Conservation (phyloP, 805 yeast species). For the Yamadazyma tumulicola region DNA sequence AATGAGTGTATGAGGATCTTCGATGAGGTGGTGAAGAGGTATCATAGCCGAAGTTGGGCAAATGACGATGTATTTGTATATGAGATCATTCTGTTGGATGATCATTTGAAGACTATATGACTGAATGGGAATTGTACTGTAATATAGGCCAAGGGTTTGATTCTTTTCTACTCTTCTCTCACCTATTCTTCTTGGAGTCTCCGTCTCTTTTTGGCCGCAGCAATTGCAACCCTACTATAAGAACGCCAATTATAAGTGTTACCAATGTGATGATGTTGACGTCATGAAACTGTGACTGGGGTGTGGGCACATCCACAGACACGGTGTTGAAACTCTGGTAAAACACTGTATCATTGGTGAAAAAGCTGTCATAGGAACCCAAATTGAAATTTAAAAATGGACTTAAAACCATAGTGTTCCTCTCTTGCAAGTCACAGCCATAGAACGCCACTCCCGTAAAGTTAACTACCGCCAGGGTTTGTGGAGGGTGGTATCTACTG, state of each 20-base stretch:
- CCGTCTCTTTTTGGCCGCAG: conserved; percentile 3
- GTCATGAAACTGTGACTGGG: conserved; percentile 10
- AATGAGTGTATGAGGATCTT: conserved; percentile 6
- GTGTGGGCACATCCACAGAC: conserved; percentile 9
- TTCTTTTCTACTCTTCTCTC: too few relatives aligned
- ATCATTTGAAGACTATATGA: conserved; percentile 7
- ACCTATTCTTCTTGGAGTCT: conserved; percentile 2
- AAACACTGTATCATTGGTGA: conserved; percentile 39
- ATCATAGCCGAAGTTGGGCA: neutral
- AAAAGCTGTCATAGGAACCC: conserved; percentile 32
- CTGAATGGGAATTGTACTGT: too few relatives aligned
- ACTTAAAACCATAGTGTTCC: conserved; percentile 24
- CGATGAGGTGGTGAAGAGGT: conserved; percentile 8
- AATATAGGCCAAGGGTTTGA: too few relatives aligned
- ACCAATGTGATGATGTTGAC: conserved; percentile 10
- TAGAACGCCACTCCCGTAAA: conserved; percentile 22
- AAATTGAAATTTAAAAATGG: conserved; percentile 34
- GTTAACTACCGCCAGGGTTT: conserved; percentile 7
- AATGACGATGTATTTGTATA: conserved; percentile 7
- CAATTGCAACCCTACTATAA: conserved; percentile 11
- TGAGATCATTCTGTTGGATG: conserved; percentile 14
- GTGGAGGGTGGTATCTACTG: conserved; percentile 39
- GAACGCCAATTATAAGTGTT: conserved; percentile 10
- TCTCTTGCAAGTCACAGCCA: conserved; percentile 31
- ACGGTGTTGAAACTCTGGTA: conserved; percentile 18